Evolutionary conservation across 805 yeast species (phyloP).

Genomic region (Kodamaea leandrae): DNA sequence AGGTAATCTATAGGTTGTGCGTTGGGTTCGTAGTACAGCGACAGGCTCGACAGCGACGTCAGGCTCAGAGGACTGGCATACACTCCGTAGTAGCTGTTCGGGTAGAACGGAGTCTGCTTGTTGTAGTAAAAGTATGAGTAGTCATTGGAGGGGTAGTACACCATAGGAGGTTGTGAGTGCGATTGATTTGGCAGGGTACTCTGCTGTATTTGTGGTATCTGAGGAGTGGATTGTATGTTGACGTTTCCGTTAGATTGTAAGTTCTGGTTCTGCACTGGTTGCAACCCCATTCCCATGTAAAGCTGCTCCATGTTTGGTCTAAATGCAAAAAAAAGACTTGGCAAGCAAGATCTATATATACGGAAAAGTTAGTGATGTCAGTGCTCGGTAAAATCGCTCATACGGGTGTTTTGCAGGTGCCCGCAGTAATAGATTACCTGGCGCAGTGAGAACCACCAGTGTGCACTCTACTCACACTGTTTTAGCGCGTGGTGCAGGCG

Average conservation of each 20-base stretch:
- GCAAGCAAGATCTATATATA: not conserved
- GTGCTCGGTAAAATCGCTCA: slow-evolving; percentile 2
- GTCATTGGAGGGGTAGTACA: slow-evolving; percentile 9
- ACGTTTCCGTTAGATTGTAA: not conserved
- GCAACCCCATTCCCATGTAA: slow-evolving; percentile 4
- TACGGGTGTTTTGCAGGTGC: not conserved
- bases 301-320: slow-evolving; percentile 1
- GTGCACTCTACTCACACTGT: not conserved
- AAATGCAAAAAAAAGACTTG: slow-evolving; percentile 1
- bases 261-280: slow-evolving; percentile 3
- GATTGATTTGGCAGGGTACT: not conserved
- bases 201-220: slow-evolving; percentile 1
- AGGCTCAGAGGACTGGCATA: slow-evolving; percentile 8
- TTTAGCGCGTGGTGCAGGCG: not conserved
- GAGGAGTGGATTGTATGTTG: slow-evolving; percentile 1
- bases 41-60: slow-evolving; percentile 3
- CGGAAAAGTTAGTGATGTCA: not conserved
- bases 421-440: not conserved
- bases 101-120: slow-evolving; percentile 6
- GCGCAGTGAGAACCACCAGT: not conserved
- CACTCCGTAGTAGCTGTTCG: slow-evolving; percentile 6
- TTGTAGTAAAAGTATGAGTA: slow-evolving; percentile 12
- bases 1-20: slow-evolving; percentile 28
- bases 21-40: slow-evolving; percentile 2
- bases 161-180: slow-evolving; percentile 4